Percentiles rank a stretch among this genome's conserved stretches.
Conservation (phyloP, 75 land plant genomes). For the Sequoia sempervirens region DNA sequence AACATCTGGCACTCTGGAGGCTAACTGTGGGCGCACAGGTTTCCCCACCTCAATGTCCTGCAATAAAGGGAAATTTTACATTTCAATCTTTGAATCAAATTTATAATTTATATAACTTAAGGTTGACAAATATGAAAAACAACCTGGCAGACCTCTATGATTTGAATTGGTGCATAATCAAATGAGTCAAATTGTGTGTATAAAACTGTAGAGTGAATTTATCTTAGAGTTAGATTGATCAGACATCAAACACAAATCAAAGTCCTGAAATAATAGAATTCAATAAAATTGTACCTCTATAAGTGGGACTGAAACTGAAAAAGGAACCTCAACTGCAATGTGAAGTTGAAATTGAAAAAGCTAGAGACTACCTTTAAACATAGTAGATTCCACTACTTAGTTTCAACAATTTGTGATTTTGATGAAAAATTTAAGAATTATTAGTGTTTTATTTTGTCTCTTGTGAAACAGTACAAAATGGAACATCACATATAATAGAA, state of each 20-base stretch:
- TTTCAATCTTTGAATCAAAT: background rate
- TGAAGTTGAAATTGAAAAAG: background rate
- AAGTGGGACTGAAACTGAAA: background rate
- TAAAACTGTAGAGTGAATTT: background rate
- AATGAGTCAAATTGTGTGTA: background rate
- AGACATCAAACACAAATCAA: background rate
- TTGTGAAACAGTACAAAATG: too few species aligned
- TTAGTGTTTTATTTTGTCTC: too few species aligned
- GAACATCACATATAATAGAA: too few species aligned
- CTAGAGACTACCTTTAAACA: background rate
- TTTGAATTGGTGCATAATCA: background rate
- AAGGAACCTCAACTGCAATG: background rate
- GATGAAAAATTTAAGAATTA: background rate
- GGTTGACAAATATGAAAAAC: background rate
- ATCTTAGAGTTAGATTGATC: background rate
- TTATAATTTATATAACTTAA: background rate
- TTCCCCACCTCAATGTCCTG: constrained; percentile 98
- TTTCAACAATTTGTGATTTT: background rate
- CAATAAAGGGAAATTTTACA: background rate
- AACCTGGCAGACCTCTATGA: background rate
- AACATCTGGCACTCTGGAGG: constrained; percentile 70
- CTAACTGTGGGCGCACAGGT: constrained; percentile 89
- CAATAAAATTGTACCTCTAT: background rate
- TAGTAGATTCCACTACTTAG: background rate
- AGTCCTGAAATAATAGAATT: background rate